phyloP scores from a whole-genome alignment of 192 early-diverging fungal species.

The Coemansia sp. region DNA sequence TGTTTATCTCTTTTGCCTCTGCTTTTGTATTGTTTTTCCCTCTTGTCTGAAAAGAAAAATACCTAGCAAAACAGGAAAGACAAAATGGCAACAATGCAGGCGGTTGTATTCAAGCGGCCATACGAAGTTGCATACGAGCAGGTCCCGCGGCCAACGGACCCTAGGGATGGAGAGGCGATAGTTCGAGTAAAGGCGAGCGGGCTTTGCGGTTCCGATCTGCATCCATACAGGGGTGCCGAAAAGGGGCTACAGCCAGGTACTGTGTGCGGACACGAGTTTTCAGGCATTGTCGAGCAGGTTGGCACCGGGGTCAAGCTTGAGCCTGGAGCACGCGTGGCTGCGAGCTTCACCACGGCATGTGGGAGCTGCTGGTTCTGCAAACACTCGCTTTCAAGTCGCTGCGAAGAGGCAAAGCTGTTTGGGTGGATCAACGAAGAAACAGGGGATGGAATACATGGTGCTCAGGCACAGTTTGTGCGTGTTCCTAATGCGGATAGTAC shows the following conservation, averaged over 20 bases:
- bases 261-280: constrained; percentile 59
- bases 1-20: too few species aligned
- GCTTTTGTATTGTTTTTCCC: too few species aligned
- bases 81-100: constrained; percentile 39
- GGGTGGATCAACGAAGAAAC: constrained; percentile 40
- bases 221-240: constrained; percentile 53
- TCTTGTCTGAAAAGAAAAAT: not conserved
- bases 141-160: constrained; percentile 35
- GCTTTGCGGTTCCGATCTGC: constrained; percentile 57
- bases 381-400: constrained; percentile 48
- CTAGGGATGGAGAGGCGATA: constrained; percentile 52
- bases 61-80: not conserved
- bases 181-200: constrained; percentile 50
- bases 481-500: constrained; percentile 56
- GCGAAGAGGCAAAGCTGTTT: constrained; percentile 51
- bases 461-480: constrained; percentile 58
- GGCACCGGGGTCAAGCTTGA: constrained; percentile 32
- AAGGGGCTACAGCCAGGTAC: constrained; percentile 46
- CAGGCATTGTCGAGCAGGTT: constrained; percentile 50
- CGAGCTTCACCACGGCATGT: constrained; percentile 54
- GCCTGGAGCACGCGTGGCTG: constrained; percentile 52
- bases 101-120: constrained; percentile 51
- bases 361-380: constrained; percentile 54
- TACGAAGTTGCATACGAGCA: constrained; percentile 34
- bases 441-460: constrained; percentile 52